Evolutionary conservation across 2,329 filamentous ascomycete genomes (phyloP).

Genomic region (Pyrenophora tritici-repentis): DNA sequence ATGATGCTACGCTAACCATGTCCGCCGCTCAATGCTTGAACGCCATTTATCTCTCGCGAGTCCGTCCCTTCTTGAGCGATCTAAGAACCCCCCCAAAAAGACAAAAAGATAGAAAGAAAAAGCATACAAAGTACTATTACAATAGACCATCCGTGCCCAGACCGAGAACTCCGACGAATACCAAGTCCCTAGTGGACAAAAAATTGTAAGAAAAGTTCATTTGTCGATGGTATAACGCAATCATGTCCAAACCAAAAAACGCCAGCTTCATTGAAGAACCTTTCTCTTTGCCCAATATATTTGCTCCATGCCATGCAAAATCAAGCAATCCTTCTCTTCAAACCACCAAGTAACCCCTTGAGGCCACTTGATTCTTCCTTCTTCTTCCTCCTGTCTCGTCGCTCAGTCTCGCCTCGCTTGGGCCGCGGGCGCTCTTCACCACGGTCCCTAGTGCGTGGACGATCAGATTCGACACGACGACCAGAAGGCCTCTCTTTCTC

Average conservation of each 20-base stretch:
- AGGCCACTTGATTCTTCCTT: conserved; percentile 38
- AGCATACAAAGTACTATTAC: conserved; percentile 10
- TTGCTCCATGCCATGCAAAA: conserved; percentile 1
- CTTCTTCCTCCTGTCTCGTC: conserved; percentile 30
- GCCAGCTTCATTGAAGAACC: conserved; percentile 17
- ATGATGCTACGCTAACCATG: no score
- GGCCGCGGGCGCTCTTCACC: conserved; percentile 32
- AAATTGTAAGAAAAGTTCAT: conserved; percentile 1
- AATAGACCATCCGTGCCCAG: conserved; percentile 7
- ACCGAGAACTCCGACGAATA: conserved; percentile 3
- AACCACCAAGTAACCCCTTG: conserved; percentile 39
- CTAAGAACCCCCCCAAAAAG: conserved; percentile 2
- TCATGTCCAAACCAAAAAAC: conserved; percentile 15
- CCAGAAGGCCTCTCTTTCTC: conserved; percentile 40
- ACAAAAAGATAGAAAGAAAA: not conserved
- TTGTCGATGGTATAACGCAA: conserved; percentile 23
- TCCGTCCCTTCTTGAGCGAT: not conserved
- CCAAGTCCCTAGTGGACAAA: not conserved
- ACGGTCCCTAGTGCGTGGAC: conserved; percentile 27
- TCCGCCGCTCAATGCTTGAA: not conserved
- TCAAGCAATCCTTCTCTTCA: conserved; percentile 38
- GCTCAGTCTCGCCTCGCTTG: conserved; percentile 34
- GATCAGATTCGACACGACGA: conserved; percentile 37
- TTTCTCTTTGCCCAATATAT: not conserved
- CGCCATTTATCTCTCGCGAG: conserved; percentile 9